phyloP scores from a whole-genome alignment of 1,139 yeast species.

The Maudiozyma humilis region DNA sequence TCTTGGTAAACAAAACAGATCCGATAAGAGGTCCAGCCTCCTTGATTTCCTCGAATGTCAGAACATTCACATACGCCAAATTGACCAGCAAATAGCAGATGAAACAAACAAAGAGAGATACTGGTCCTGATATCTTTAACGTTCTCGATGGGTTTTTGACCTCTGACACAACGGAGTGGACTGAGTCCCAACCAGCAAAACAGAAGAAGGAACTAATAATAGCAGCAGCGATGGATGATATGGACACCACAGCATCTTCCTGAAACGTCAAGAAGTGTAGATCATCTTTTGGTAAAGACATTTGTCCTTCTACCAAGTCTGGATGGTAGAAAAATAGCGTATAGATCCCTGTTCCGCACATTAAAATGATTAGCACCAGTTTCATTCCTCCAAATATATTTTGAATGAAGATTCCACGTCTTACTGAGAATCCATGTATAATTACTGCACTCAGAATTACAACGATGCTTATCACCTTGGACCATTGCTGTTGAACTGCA shows the following conservation, averaged over 20 bases:
- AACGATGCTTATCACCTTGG: slow-evolving; percentile 39
- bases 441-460: slow-evolving; percentile 39
- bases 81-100: slow-evolving; percentile 48
- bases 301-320: background rate
- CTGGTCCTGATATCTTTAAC: slow-evolving; percentile 53
- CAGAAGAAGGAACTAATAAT: slow-evolving; percentile 53
- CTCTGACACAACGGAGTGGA: slow-evolving; percentile 55
- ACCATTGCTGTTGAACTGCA: slow-evolving; percentile 22
- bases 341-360: slow-evolving; percentile 45
- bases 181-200: slow-evolving; percentile 57
- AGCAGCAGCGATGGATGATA: slow-evolving; percentile 47
- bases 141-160: slow-evolving; percentile 51
- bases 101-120: slow-evolving; percentile 42
- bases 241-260: slow-evolving; percentile 28
- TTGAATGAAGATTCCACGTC: slow-evolving; percentile 47
- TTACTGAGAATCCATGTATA: slow-evolving; percentile 48
- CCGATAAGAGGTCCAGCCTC: slow-evolving; percentile 53
- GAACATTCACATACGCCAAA: slow-evolving; percentile 47
- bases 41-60: slow-evolving; percentile 46
- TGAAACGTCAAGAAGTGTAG: slow-evolving; percentile 15
- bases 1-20: slow-evolving; percentile 47
- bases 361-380: slow-evolving; percentile 39
- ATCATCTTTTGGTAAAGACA: background rate
- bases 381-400: slow-evolving; percentile 51
- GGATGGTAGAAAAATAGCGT: slow-evolving; percentile 35